phyloP scores from a whole-genome alignment of 2,329 filamentous ascomycete genomes.

The Colletotrichum costaricense region DNA sequence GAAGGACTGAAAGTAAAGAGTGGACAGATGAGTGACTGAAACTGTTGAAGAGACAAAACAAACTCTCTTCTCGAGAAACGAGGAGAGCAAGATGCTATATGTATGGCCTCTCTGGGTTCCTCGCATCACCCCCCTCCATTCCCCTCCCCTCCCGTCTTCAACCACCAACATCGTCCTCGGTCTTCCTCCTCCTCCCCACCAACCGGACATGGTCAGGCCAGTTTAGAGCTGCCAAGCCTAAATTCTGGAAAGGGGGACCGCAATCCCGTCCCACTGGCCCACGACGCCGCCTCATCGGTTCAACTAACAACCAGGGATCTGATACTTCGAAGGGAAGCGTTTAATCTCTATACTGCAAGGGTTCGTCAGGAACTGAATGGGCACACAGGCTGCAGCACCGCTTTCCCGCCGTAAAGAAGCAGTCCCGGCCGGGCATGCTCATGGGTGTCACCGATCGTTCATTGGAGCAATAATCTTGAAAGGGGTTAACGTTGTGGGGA shows the following conservation, averaged over 20 bases:
- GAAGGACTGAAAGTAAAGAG: slow-evolving; percentile 34
- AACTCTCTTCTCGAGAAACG: background rate
- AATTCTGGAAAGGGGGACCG: slow-evolving; percentile 22
- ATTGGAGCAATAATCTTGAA: slow-evolving; percentile 32
- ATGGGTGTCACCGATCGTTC: background rate
- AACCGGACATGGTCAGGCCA: slow-evolving; percentile 17
- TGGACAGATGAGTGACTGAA: slow-evolving; percentile 34
- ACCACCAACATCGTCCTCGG: background rate
- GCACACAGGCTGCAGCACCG: background rate
- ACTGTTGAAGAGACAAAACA: slow-evolving; percentile 21
- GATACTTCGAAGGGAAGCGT: background rate
- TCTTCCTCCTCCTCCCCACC: background rate
- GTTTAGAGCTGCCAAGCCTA: slow-evolving; percentile 19
- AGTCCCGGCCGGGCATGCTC: background rate
- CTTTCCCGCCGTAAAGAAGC: background rate
- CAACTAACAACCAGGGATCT: background rate
- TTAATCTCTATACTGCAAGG: slow-evolving; percentile 22
- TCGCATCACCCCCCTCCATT: background rate
- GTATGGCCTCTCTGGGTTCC: slow-evolving; percentile 6
- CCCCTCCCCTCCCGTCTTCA: background rate
- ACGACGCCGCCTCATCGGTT: slow-evolving; percentile 23
- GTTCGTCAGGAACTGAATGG: background rate
- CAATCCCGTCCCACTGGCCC: slow-evolving; percentile 15
- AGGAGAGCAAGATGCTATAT: slow-evolving; percentile 19
- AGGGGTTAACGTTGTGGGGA: slow-evolving; percentile 27